Percentiles rank a stretch among this genome's conserved stretches.
Conservation (phyloP, 2,329 filamentous ascomycete genomes). For the Nigrospora osmanthi region DNA sequence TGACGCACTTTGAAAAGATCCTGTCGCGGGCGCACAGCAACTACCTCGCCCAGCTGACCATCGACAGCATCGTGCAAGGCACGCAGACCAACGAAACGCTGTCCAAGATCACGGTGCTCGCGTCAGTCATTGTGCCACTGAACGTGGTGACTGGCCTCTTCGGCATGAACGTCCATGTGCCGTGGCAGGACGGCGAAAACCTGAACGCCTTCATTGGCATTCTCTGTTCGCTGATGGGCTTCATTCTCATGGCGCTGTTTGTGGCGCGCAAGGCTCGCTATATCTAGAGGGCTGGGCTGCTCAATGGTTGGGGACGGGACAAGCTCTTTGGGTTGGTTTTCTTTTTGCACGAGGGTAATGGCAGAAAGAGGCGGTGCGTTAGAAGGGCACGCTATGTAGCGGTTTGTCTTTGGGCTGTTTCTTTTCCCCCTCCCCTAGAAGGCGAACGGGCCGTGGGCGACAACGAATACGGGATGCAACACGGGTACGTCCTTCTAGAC, state of each 20-base stretch:
- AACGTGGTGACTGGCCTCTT: constrained; percentile 86
- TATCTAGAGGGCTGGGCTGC: constrained; percentile 25
- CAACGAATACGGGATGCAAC: too few relatives aligned
- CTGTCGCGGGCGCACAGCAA: constrained; percentile 89
- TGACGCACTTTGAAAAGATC: constrained; percentile 97
- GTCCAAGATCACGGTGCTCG: constrained; percentile 90
- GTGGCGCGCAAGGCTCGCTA: constrained; percentile 37
- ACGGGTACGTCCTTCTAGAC: too few relatives aligned
- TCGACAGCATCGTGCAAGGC: constrained; percentile 83
- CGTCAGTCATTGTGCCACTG: constrained; percentile 90
- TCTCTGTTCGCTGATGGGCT: constrained; percentile 45
- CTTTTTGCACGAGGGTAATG: not conserved
- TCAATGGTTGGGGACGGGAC: not conserved
- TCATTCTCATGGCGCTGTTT: constrained; percentile 38
- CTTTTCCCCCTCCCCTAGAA: not conserved
- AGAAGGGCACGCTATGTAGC: too few relatives aligned
- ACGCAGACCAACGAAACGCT: constrained; percentile 83
- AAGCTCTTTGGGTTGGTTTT: not conserved
- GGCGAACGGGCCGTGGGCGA: too few relatives aligned
- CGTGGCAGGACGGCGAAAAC: constrained; percentile 42
- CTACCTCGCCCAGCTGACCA: constrained; percentile 88
- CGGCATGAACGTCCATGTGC: constrained; percentile 79
- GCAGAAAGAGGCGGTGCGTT: not conserved
- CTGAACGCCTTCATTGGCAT: constrained; percentile 55
- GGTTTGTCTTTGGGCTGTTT: not conserved